These are phyloP conservation scores for Akanthomyces lecanii DNA, from an alignment of 2,329 filamentous ascomycete genomes.

Conservation along the genomic window DNA sequence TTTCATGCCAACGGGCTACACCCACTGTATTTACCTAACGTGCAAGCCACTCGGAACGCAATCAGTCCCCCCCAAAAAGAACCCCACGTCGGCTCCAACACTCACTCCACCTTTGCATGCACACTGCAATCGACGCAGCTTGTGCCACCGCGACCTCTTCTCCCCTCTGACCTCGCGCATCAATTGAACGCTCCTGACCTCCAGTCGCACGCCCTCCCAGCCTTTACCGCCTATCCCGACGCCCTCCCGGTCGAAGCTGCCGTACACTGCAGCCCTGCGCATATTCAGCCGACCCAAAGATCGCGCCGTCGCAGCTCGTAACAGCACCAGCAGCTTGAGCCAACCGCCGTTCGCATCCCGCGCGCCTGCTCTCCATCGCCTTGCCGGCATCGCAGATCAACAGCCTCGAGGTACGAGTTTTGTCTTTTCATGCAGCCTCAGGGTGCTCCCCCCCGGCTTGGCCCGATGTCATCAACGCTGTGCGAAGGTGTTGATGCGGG, in stretches of 20 bases:
- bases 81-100: conserved; percentile 6
- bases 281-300: background rate
- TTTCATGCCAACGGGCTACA: no score
- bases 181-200: conserved; percentile 10
- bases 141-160: background rate
- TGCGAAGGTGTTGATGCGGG: background rate
- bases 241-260: conserved; percentile 2
- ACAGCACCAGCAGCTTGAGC: background rate
- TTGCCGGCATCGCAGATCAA: background rate
- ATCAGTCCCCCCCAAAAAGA: background rate
- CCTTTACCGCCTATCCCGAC: background rate
- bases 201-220: conserved; percentile 4
- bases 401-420: background rate
- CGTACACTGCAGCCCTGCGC: conserved; percentile 9
- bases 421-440: background rate
- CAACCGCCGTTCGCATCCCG: background rate
- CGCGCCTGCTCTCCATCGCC: background rate
- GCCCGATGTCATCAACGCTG: background rate
- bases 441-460: background rate
- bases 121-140: conserved; percentile 7
- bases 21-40: no score
- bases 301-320: background rate
- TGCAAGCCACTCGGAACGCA: no score
- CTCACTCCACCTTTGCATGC: conserved; percentile 13
- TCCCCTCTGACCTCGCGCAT: conserved; percentile 1